These are phyloP conservation scores for Apiospora hydei DNA, from an alignment of 2,329 filamentous ascomycete genomes.

Conservation along the genomic window DNA sequence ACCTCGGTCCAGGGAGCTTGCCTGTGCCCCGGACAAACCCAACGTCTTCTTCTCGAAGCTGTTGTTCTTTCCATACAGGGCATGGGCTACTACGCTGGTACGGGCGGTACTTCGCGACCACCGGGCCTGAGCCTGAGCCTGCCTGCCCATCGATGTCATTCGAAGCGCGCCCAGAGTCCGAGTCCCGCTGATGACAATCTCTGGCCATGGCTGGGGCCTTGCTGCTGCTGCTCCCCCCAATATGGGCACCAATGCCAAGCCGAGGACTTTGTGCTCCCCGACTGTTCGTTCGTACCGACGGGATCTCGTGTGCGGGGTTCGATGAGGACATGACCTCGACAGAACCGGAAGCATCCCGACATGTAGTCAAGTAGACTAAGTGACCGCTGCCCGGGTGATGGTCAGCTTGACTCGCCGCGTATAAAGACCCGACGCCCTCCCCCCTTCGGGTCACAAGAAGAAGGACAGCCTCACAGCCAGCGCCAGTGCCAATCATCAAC, in stretches of 20 bases:
- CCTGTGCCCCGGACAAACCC: background rate
- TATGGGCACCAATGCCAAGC: background rate
- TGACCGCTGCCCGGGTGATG: background rate
- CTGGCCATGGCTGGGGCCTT: background rate
- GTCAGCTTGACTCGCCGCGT: constrained; percentile 2
- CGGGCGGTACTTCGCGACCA: background rate
- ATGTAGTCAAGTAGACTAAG: background rate
- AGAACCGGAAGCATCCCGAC: constrained; percentile 4
- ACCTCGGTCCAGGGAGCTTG: background rate
- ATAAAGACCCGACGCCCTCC: background rate
- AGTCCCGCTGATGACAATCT: background rate
- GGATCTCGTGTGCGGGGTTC: background rate
- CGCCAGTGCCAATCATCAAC: constrained; percentile 24
- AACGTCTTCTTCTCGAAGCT: constrained; percentile 3
- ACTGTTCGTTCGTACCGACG: background rate
- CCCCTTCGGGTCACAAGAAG: background rate
- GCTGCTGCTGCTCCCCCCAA: background rate
- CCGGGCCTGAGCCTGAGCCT: background rate
- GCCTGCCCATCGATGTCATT: constrained; percentile 8
- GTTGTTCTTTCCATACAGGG: constrained; percentile 3
- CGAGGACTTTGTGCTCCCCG: background rate
- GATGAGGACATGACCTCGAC: background rate
- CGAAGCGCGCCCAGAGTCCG: background rate
- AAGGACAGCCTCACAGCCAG: constrained; percentile 22
- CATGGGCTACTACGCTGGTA: background rate